Evolutionary conservation across 495 filamentous ascomycete genomes (phyloP), one percentile per base, ranked within the genome.

Genomic region (Penicillium goetzii): DNA sequence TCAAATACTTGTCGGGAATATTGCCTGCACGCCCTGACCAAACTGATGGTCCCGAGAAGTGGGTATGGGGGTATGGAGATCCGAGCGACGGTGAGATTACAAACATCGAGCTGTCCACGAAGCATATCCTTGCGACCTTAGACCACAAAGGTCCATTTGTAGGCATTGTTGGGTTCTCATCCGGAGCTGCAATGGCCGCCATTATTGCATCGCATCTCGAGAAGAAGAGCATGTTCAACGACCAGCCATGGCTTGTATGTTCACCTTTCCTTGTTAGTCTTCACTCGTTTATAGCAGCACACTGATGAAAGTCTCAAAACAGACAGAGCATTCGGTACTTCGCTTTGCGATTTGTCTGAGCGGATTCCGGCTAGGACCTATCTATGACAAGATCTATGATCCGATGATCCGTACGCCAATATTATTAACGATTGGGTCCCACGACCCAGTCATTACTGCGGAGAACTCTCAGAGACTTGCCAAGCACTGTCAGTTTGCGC

Each of bases 91-190:
- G n/a, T 49, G 19, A 49, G 23, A 49, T 49, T 23, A 11, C 11
- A n/a, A n/a, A n/a, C 17, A 15, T 49, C 9, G 19, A 49, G 19
- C 9, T 11, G 19, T 60, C 58, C 14, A 60, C 50, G 38, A 15
- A 52, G 58, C 25, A 38, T 36, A 60, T 60, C 36, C 45, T 52
- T 21, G 53, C 38, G 36, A 52, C 47, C 19, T 30, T 60, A 15
- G 32, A 60, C 8, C 17, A 60, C 12, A 36, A 60, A 6, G 58
- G 58, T 41, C 58, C 58, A 23, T 60, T 60, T 60, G 36, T 19
- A 17, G 58, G 58, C 21, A 60, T 60, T 34, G 34, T 53, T 38
- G 58, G 58, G 21, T 60, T 60, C 50, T 60, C 58, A 19, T 60
- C 58, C 17, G 58, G 58, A 25, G 58, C 58, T 43, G 58, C 58